Conservation (phyloP, 1,284 basidiomycete species). For the Malassezia arunalokei region DNA sequence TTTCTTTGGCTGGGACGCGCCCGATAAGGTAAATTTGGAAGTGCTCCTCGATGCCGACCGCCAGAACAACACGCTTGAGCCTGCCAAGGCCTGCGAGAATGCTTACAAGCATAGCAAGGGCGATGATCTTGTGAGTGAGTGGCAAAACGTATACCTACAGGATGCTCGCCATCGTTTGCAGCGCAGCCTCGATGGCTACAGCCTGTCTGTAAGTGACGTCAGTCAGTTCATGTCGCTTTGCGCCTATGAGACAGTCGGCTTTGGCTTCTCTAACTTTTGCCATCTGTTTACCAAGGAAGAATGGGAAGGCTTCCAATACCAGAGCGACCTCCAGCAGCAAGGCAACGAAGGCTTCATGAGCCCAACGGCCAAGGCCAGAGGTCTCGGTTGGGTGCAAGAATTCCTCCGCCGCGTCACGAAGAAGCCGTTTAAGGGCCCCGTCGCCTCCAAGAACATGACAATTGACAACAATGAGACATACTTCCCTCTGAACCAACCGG, state of each 20-base stretch:
- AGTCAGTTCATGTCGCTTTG: constrained; percentile 46
- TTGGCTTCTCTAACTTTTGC: constrained; percentile 56
- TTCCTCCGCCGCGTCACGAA: constrained; percentile 33
- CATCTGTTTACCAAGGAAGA: constrained; percentile 74
- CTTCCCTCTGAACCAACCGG: constrained; percentile 35
- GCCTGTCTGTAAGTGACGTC: constrained; percentile 48
- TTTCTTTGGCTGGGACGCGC: constrained; percentile 30
- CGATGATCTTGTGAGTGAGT: constrained; percentile 46
- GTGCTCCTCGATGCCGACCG: constrained; percentile 29
- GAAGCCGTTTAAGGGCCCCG: constrained; percentile 13
- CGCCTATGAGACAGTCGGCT: constrained; percentile 31
- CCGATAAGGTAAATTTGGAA: constrained; percentile 32
- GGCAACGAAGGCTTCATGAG: constrained; percentile 63
- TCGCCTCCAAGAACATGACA: constrained; percentile 37
- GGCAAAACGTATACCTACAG: constrained; percentile 39
- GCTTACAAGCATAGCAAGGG: constrained; percentile 54
- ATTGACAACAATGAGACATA: constrained; percentile 22
- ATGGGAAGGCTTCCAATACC: constrained; percentile 63
- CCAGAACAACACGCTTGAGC: constrained; percentile 63
- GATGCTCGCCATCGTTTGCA: constrained; percentile 29
- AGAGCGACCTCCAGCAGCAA: constrained; percentile 51
- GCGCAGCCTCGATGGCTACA: constrained; percentile 20
- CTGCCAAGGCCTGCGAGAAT: constrained; percentile 57
- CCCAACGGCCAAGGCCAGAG: constrained; percentile 64
- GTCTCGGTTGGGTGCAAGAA: constrained; percentile 61